Evolutionary conservation across 306 rosid genomes (phyloP).

Genomic region (Fragaria iinumae): DNA sequence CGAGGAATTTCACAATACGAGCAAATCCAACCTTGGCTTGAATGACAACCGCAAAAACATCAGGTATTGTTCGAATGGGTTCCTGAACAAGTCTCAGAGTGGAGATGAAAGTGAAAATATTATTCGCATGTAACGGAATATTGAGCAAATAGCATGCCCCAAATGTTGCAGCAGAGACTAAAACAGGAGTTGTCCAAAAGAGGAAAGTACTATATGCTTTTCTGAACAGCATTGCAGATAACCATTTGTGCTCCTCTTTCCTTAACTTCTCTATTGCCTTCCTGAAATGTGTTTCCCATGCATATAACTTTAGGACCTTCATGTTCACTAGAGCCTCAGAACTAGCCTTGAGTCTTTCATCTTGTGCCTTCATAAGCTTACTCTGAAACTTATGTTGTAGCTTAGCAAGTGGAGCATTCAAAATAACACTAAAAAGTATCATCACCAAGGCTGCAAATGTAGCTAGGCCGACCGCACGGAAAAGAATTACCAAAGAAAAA

Average conservation of each 20-base stretch:
- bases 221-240: slow-evolving; percentile 58
- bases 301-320: slow-evolving; percentile 84
- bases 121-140: slow-evolving; percentile 71
- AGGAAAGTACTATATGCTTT: slow-evolving; percentile 57
- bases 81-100: slow-evolving; percentile 88
- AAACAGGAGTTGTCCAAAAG: slow-evolving; percentile 74
- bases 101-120: slow-evolving; percentile 86
- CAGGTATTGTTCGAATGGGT: slow-evolving; percentile 63
- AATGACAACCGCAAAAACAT: slow-evolving; percentile 70
- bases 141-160: slow-evolving; percentile 76
- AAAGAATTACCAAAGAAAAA: slow-evolving; percentile 59
- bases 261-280: slow-evolving; percentile 53
- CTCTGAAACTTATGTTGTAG: slow-evolving; percentile 72
- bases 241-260: slow-evolving; percentile 64
- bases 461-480: slow-evolving; percentile 74
- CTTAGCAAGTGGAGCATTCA: slow-evolving; percentile 82
- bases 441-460: slow-evolving; percentile 74
- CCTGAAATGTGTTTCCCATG: slow-evolving; percentile 86
- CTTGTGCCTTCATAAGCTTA: slow-evolving; percentile 82
- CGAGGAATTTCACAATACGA: slow-evolving; percentile 61
- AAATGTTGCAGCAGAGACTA: slow-evolving; percentile 81
- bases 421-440: slow-evolving; percentile 57
- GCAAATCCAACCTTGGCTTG: slow-evolving; percentile 77
- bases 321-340: slow-evolving; percentile 80
- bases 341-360: slow-evolving; percentile 59